Evolutionary conservation across 371 early-diverging fungal genomes (phyloP), one percentile per base, ranked within the genome.

Genomic region (Dichotomocladium elegans): DNA sequence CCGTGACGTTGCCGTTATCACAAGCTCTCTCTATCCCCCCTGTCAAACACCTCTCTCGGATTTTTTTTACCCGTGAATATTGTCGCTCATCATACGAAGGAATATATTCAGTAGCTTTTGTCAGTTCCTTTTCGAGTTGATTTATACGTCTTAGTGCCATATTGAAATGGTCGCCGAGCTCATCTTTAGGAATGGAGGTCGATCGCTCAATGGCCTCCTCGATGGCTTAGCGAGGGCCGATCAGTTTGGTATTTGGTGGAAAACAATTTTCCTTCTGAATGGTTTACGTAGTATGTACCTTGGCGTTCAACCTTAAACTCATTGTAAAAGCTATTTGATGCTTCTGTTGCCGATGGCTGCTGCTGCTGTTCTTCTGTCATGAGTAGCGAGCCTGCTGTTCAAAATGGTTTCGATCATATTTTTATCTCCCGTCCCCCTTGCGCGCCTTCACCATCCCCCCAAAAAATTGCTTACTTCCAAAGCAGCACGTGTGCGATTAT

Each of bases 71-170:
- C 51, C 60, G 21, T 10, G 62, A 60, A 55, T 73, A 85, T 33
- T 81, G 73, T 0, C 85, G 76, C 42, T 76, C 74, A 46, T 86
- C 87, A 46, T 78, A 83, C 5, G 76, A 61, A 3, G 85, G 81
- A 40, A 85, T 72, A 59, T 63, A 76, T 1, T 64, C 50, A 8
- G 76, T 72, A 9, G 84, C 81, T 26, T 79, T 70, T 6, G 82
- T 82, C 10, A 85, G 50, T 8, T 57, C 42, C 48, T 82, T 79
- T 41, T 83, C 82, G 6, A 87, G 72, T 2, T 56, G 53, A 17
- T 72, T 73, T 26, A 81, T 80, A 5, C 63, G 55, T 40, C 72
- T 71, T 31, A 79, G 46, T 4, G 76, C 58, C 6, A 14, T 41
- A 14, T 69, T 66, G 17, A 80, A 72, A 31, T 70, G 67, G 1